Percentiles rank a stretch among this genome's conserved stretches.
These are phyloP conservation scores for Penicillium daleae DNA, from an alignment of 495 filamentous ascomycete genomes.

Conservation along the genomic window DNA sequence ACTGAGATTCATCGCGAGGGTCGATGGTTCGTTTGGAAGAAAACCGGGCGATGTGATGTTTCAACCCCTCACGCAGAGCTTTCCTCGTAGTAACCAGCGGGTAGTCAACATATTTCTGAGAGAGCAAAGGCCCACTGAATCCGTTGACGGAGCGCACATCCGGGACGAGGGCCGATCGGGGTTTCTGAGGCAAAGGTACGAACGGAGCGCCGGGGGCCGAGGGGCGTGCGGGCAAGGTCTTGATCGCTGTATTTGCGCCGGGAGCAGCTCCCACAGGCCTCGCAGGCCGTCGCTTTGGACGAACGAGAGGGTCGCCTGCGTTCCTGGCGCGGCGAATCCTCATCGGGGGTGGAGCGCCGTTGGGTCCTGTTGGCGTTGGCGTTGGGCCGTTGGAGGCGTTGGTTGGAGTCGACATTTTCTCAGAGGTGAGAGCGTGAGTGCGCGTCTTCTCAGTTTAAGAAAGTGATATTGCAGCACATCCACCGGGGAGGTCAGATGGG, in stretches of 20 bases:
- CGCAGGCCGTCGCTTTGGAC: conserved; percentile 59
- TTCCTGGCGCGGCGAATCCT: conserved; percentile 52
- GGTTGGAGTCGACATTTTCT: conserved; percentile 41
- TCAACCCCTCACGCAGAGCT: conserved; percentile 74
- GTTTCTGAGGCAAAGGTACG: conserved; percentile 20
- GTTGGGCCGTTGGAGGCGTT: conserved; percentile 37
- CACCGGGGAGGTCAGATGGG: conserved; percentile 3
- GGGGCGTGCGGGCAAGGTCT: conserved; percentile 35
- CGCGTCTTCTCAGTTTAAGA: not conserved
- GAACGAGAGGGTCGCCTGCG: conserved; percentile 68
- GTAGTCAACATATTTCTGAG: conserved; percentile 59
- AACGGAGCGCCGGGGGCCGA: conserved; percentile 15
- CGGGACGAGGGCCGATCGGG: conserved; percentile 26
- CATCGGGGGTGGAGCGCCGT: conserved; percentile 44
- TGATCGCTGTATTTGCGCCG: conserved; percentile 23
- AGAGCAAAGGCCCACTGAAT: conserved; percentile 61
- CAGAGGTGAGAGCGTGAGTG: not conserved
- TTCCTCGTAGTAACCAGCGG: conserved; percentile 81
- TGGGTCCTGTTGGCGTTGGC: conserved; percentile 28
- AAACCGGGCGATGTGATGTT: conserved; percentile 85
- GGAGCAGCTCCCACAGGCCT: conserved; percentile 34
- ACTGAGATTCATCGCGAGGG: conserved; percentile 75
- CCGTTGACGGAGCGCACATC: conserved; percentile 54
- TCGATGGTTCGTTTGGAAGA: conserved; percentile 66
- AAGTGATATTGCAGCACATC: conserved; percentile 1